Percentiles rank a stretch among this genome's conserved stretches.
These are phyloP conservation scores for Penicillium tannophilum DNA, from an alignment of 495 filamentous ascomycete genomes.

Conservation along the genomic window DNA sequence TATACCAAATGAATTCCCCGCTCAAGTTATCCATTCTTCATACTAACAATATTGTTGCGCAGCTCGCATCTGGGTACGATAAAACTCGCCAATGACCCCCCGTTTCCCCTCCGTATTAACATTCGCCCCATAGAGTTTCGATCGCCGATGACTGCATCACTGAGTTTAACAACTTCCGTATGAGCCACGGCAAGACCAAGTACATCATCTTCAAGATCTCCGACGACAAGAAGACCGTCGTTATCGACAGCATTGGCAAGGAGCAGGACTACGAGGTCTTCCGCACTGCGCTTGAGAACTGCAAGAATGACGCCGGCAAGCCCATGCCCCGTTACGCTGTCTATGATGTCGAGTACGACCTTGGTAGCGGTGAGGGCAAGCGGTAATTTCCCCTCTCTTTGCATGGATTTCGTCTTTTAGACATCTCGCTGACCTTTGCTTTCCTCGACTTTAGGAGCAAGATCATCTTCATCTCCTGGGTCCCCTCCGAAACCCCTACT, in stretches of 20 bases:
- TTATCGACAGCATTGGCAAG: slow-evolving; percentile 72
- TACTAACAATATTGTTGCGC: slow-evolving; percentile 23
- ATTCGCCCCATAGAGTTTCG: slow-evolving; percentile 61
- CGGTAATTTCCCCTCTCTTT: slow-evolving; percentile 54
- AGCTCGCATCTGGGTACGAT: slow-evolving; percentile 52
- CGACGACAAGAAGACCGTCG: slow-evolving; percentile 88
- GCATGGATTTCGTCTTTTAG: neutral
- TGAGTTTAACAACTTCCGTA: slow-evolving; percentile 88
- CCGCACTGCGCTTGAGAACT: slow-evolving; percentile 74
- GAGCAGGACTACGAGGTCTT: slow-evolving; percentile 73
- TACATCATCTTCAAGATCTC: slow-evolving; percentile 97
- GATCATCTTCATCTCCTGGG: slow-evolving; percentile 95
- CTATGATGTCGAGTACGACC: slow-evolving; percentile 87
- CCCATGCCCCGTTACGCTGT: slow-evolving; percentile 82
- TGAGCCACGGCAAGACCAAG: slow-evolving; percentile 77
- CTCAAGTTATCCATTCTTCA: neutral
- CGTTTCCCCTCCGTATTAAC: slow-evolving; percentile 25
- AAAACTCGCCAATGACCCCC: slow-evolving; percentile 17
- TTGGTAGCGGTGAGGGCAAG: slow-evolving; percentile 77
- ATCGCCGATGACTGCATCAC: slow-evolving; percentile 78
- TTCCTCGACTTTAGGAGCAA: slow-evolving; percentile 66
- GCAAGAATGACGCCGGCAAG: slow-evolving; percentile 66
- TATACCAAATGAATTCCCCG: slow-evolving; percentile 14
- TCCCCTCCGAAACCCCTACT: slow-evolving; percentile 78
- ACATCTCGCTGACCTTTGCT: slow-evolving; percentile 16